Evolutionary conservation across 176 grass and related monocot species (phyloP), one percentile per base, ranked within the genome.

Genomic region (Musa schizocarpa): DNA sequence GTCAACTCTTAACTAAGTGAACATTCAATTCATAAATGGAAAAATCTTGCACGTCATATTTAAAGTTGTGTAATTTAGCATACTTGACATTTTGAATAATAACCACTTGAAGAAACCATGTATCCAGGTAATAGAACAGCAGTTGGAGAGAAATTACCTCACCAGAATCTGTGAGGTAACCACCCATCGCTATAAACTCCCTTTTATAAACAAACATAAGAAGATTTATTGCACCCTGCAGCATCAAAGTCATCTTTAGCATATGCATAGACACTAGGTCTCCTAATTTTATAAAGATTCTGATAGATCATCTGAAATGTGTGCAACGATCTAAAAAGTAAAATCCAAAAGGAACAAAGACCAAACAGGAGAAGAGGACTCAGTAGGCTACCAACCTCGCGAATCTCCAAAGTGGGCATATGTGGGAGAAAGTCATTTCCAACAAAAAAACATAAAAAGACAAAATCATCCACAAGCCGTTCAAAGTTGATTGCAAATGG

Each of bases 381-480:
- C 23, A 53, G 53, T 65, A 49, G 81, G 71, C n/a, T 76, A 87
- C 78, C 80, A 83, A 99, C 95, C 95, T 99, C 95, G 0, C 95
- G 95, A 85, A 98, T 98, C 69, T 98, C 95, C 79, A 98, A 85
- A 71, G 88, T 99, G 0, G 95, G 90, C 90, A 99, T 99, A 83
- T 99, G 95, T 65, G 95, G 95, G 8, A 91, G 86, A 74, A 99
- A 99, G 76, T 99, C 95, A 81, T 99, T 99, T 27, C 90, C 95
- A 87, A 99, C 95, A 87, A 99, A 98, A 80, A 98, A 98, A 69
- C 95, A 98, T 56, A 99, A 75, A 81, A 99, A 99, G 21, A 99
- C 90, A 84, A 98, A 99, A 94, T 99, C 95, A 87, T 94, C 90
- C 58, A 99, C 50, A 57, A 94, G 81, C 16, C 95, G 90, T 78